Base-by-base conservation (phyloP, 1,284 basidiomycete genomes). In the Ustanciosporium gigantosporum region DNA sequence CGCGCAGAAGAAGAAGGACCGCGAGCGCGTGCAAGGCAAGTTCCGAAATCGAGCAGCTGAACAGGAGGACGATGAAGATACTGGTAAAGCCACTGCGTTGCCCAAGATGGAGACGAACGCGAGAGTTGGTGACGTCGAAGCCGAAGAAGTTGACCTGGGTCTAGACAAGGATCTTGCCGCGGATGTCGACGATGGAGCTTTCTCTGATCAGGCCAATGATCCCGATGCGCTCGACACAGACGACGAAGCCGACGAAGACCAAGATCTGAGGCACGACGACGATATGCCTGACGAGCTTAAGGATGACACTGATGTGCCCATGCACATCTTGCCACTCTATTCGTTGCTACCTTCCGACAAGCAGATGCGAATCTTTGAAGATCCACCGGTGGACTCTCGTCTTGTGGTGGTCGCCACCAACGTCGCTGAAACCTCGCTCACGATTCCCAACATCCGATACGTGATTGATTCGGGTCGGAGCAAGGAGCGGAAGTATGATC, bases 81-180 rank as follows among this genome's bases (percentile, higher is more conserved):
- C 40, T 40, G 58, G 70, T 37, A 49, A 70, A 17, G 49, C 48
- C 40, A 46, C 68, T 14, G 40, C 47, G 40, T 57, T 25, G 23
- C 31, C 53, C 25, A 29, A 34, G 21, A 46, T 68, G 25, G 41
- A 45, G 16, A 41, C 66, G 19, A 46, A 48, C 2, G 61, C 61
- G 14, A 43, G 43, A 14, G 51, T 70, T 22, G 70, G 53, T 13
- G 84, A 83, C 51, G 74, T 92, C 6, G 91, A 93, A 73, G 83
- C 85, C 0, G 90, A 93, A 70, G 90, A 93, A 49, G 77, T 92
- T 32, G 89, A 92, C 3, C 80, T 91, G 9, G 89, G 88, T 0
- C 35, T 60, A 16, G 74, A 79, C 20, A 72, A 78, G 16, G 80
- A 81, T 40, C 74, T 82, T 2, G 81, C 81, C 0, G 79, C 78